phyloP scores from a whole-genome alignment of 345 rosid species.

The Aethionema arabicum region DNA sequence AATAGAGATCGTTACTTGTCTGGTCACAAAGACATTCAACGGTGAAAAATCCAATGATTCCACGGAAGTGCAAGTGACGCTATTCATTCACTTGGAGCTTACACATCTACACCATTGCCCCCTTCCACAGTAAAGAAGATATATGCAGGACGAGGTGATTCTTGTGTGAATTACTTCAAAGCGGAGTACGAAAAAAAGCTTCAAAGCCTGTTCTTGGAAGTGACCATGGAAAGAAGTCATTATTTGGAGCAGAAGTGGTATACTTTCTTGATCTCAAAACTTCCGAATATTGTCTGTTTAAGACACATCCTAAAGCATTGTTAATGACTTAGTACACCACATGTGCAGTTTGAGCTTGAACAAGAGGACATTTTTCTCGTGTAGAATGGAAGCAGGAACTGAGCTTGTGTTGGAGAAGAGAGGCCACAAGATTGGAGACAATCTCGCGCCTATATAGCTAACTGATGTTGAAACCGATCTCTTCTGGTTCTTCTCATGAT shows the following conservation, averaged over 20 bases:
- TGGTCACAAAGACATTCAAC: constrained; percentile 17
- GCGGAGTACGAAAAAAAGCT: constrained; percentile 28
- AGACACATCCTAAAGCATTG: neutral
- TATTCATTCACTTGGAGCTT: constrained; percentile 36
- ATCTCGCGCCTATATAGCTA: constrained; percentile 27
- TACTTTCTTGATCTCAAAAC: constrained; percentile 16
- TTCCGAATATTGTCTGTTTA: neutral
- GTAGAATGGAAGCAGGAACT: constrained; percentile 26
- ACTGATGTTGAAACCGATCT: constrained; percentile 17
- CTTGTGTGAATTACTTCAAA: constrained; percentile 26
- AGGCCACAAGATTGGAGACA: constrained; percentile 33
- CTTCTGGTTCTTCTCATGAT: neutral
- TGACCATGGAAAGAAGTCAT: constrained; percentile 28
- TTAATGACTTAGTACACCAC: constrained; percentile 16
- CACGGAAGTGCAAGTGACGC: constrained; percentile 27
- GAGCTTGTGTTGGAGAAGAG: constrained; percentile 25
- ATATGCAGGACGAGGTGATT: constrained; percentile 33
- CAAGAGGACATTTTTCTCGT: constrained; percentile 21
- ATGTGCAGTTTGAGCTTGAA: constrained; percentile 42
- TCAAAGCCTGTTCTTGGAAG: constrained; percentile 28
- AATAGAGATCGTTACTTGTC: constrained; percentile 1
- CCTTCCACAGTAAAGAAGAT: constrained; percentile 23
- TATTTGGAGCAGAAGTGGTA: constrained; percentile 33
- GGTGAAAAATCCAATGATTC: constrained; percentile 38
- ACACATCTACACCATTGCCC: constrained; percentile 22